Percentiles rank a stretch among this genome's conserved stretches.
phyloP scores from a whole-genome alignment of 78 protist species.

The Dictyostelium capitatum region DNA sequence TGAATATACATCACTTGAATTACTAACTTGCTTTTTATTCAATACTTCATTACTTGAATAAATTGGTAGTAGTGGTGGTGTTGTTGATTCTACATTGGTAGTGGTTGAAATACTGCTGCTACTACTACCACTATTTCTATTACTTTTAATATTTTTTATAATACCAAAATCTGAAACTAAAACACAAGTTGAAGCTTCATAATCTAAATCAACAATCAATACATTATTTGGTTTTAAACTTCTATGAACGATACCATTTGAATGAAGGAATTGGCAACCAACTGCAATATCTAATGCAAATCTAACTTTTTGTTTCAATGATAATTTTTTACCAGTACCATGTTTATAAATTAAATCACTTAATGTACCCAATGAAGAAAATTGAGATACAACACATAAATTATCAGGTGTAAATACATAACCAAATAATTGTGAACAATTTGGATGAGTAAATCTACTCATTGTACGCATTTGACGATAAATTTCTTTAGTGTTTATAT shows the following conservation, averaged over 20 bases:
- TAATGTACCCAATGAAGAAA: constrained; percentile 5
- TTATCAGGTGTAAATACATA: not conserved
- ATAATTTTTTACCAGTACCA: not conserved
- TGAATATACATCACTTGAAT: not conserved
- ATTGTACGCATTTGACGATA: constrained; percentile 16
- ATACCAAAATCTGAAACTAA: constrained; percentile 57
- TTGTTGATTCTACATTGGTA: no score
- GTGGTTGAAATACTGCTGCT: no score
- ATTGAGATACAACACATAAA: constrained; percentile 29
- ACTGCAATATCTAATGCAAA: constrained; percentile 56
- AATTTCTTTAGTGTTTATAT: not conserved
- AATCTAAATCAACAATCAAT: not conserved
- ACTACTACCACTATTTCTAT: no score
- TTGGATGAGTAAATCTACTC: constrained; percentile 21
- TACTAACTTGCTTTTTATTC: no score
- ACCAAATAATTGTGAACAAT: constrained; percentile 23
- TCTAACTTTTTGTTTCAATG: constrained; percentile 36
- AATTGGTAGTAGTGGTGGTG: not conserved
- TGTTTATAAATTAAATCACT: not conserved
- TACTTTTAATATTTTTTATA: no score
- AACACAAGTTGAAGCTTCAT: not conserved
- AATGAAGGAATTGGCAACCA: constrained; percentile 59
- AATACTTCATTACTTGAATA: constrained; percentile 9
- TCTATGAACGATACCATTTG: constrained; percentile 20
- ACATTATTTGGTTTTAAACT: constrained; percentile 8